Evolutionary conservation across 306 rosid genomes (phyloP), one percentile per base, ranked within the genome.

Genomic region (Rosa persica): DNA sequence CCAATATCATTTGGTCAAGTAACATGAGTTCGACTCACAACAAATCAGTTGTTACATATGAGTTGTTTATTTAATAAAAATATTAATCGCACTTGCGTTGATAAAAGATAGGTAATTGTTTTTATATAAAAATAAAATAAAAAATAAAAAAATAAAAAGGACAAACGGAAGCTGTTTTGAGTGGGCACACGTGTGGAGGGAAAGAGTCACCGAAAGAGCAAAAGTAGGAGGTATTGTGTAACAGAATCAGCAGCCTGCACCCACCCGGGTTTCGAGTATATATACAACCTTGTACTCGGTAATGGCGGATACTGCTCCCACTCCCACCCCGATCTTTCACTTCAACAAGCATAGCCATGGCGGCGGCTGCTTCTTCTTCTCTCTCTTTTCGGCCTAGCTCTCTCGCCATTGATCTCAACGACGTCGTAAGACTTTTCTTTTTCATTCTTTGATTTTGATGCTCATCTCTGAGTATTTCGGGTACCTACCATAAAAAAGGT

Each of bases 331-430:
- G 74, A 82, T n/a, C 78, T 57, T 75, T 64, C 67, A 65, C 80
- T 60, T 73, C 52, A 25, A 4, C 43, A 43, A 30, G 3, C 36
- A 43, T 43, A 43, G 8, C 86, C 23, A 52, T 19, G 23, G 15
- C 67, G 3, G 86, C 88, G 94, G 80, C 82, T 6, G 70, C 74
- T 36, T 34, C 82, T 44, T 74, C 88, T 71, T 70, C 86, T 12
- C 52, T 75, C 64, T 70, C 81, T 78, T 78, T 73, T 54, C 77
- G 54, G 57, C 86, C 86, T 19, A 30, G 48, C 54, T 81, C 85
- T 20, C 54, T 66, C 25, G 19, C 79, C 79, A 25, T 72, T 34
- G 85, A 83, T 74, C 51, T 23, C 74, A 78, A 43, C 55, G 19
- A 72, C 43, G 83, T 75, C 82, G 92, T 90, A 85, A 34, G 36